These are phyloP conservation scores for Globisporangium lucens DNA, from an alignment of 352 stramenopile genomes.

Conservation along the genomic window DNA sequence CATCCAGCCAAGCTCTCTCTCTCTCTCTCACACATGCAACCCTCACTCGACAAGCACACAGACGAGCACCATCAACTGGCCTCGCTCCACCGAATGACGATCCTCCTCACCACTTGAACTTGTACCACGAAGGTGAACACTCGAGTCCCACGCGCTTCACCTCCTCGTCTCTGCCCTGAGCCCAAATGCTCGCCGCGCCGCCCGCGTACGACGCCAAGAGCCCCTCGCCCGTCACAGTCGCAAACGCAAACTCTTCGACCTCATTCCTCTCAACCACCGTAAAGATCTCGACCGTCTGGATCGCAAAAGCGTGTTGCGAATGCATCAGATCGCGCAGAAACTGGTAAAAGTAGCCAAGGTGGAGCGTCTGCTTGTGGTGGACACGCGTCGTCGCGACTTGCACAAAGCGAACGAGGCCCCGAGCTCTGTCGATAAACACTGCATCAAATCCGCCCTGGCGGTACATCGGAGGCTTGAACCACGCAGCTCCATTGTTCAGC, in stretches of 20 bases:
- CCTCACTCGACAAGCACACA: neutral
- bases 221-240: neutral
- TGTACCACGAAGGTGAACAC: neutral
- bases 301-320: neutral
- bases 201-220: neutral
- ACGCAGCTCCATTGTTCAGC: neutral
- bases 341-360: neutral
- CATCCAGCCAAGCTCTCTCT: too few relatives aligned
- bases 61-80: neutral
- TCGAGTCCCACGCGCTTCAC: neutral
- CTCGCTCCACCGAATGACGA: neutral
- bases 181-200: neutral
- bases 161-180: neutral
- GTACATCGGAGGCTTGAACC: neutral
- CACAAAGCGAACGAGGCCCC: neutral
- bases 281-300: neutral
- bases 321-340: neutral
- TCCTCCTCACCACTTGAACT: neutral
- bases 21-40: neutral
- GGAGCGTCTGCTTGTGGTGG: neutral
- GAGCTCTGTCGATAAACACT: neutral
- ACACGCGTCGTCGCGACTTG: neutral
- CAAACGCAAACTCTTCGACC: neutral
- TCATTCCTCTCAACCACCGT: neutral
- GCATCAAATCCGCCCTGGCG: neutral